These are phyloP conservation scores for Scleroderma citrinum DNA, from an alignment of 768 basidiomycete species.

Conservation along the genomic window DNA sequence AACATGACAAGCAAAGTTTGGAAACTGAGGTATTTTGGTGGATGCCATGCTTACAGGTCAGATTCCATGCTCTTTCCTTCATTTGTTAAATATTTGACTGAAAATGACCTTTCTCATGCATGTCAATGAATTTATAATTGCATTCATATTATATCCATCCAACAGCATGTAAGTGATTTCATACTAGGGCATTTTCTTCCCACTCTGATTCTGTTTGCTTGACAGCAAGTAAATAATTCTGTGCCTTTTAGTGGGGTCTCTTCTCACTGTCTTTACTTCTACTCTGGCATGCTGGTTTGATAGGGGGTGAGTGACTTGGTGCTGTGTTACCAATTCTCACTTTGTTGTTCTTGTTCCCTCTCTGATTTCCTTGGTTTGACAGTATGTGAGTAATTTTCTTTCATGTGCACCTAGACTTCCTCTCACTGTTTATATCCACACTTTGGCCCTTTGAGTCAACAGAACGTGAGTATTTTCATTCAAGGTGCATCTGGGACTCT, in stretches of 20 bases:
- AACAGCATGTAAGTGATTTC: neutral
- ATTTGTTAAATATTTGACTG: neutral
- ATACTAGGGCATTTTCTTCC: neutral
- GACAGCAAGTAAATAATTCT: neutral
- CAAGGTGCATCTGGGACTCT: no score
- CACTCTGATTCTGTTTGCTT: neutral
- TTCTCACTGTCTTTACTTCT: neutral
- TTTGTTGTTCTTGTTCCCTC: neutral
- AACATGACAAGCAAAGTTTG: neutral
- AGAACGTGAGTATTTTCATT: no score
- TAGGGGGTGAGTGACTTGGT: neutral
- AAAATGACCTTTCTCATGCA: neutral
- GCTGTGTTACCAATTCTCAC: neutral
- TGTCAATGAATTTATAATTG: neutral
- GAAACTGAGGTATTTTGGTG: no score
- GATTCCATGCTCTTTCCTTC: no score
- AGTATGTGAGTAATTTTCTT: neutral
- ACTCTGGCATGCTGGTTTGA: neutral
- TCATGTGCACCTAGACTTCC: constrained; percentile 42
- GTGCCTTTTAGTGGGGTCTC: neutral
- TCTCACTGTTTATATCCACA: no score
- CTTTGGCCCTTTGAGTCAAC: no score
- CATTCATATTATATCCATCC: neutral
- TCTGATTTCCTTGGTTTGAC: neutral
- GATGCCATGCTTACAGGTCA: no score